Evolutionary conservation across 2,329 filamentous ascomycete genomes (phyloP).

Genomic region (Fulvia fulva): DNA sequence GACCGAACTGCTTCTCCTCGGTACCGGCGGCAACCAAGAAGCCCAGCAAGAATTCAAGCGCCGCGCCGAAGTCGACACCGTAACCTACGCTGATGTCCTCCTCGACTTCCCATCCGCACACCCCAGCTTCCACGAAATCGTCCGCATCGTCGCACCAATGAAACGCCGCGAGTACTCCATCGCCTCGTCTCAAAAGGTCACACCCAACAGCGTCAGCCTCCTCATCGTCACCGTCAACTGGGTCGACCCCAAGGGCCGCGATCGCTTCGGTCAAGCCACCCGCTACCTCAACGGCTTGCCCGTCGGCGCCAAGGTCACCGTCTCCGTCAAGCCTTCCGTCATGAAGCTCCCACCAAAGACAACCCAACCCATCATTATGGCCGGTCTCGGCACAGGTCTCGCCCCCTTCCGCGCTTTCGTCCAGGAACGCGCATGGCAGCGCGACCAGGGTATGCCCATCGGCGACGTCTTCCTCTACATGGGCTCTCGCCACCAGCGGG

Average conservation of each 20-base stretch:
- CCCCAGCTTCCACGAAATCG: conserved; percentile 81
- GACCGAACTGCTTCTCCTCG: conserved; percentile 72
- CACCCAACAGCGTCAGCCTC: conserved; percentile 80
- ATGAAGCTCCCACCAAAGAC: conserved; percentile 94
- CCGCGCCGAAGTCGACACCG: conserved; percentile 81
- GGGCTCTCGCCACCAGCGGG: conserved; percentile 92
- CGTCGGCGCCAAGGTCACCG: conserved; percentile 75
- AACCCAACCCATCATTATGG: conserved; percentile 96
- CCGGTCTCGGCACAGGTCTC: conserved; percentile 93
- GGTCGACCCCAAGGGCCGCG: conserved; percentile 82
- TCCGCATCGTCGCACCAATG: conserved; percentile 80
- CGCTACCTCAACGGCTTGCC: conserved; percentile 77
- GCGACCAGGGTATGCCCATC: conserved; percentile 93
- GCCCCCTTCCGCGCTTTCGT: conserved; percentile 99
- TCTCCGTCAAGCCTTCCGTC: conserved; percentile 93
- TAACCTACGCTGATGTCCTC: conserved; percentile 87
- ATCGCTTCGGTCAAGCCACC: conserved; percentile 88
- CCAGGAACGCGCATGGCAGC: conserved; percentile 96
- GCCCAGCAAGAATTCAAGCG: conserved; percentile 89
- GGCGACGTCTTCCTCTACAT: conserved; percentile 93
- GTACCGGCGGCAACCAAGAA: conserved; percentile 58
- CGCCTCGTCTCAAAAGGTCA: conserved; percentile 92
- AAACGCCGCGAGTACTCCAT: conserved; percentile 99
- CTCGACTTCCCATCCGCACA: conserved; percentile 86
- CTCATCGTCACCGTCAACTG: conserved; percentile 98